Evolutionary conservation across 257 asterid genomes (phyloP).

Genomic region (Solanum dulcamara): DNA sequence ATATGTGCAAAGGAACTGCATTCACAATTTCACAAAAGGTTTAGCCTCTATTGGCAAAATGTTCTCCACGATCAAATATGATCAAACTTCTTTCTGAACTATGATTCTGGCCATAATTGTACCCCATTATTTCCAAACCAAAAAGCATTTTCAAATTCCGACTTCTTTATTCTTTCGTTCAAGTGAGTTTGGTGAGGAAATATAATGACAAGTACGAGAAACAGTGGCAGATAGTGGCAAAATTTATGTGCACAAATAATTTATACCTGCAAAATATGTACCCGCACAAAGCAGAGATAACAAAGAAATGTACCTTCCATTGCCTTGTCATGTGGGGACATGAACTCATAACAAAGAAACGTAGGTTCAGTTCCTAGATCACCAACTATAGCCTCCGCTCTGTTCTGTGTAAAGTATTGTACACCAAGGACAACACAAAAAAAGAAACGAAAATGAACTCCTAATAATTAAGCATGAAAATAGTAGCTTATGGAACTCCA

Average conservation of each 20-base stretch:
- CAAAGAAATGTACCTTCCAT: neutral
- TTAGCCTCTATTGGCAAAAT: conserved; percentile 38
- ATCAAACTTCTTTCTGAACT: conserved; percentile 12
- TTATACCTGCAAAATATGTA: neutral
- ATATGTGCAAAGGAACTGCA: conserved; percentile 28
- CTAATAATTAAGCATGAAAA: neutral
- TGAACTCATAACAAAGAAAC: too few species aligned
- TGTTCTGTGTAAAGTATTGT: neutral
- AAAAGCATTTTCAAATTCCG: neutral
- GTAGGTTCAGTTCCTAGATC: neutral
- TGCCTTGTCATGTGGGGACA: neutral
- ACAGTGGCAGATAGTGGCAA: neutral
- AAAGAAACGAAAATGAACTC: neutral
- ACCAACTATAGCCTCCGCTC: neutral
- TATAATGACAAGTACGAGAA: neutral
- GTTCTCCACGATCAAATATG: conserved; percentile 25
- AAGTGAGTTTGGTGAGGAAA: neutral
- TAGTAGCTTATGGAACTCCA: neutral
- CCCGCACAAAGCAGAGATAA: neutral
- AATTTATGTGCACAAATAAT: neutral
- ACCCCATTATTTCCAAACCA: neutral
- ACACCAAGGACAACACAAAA: neutral
- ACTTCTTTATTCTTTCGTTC: neutral
- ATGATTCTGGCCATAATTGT: neutral
- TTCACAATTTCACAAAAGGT: conserved; percentile 29